A percentile compares a stretch with the other conserved stretches of the same genome.
These are phyloP conservation scores for Chlorella sp. DNA, from an alignment of 139 green algal species.

Conservation along the genomic window DNA sequence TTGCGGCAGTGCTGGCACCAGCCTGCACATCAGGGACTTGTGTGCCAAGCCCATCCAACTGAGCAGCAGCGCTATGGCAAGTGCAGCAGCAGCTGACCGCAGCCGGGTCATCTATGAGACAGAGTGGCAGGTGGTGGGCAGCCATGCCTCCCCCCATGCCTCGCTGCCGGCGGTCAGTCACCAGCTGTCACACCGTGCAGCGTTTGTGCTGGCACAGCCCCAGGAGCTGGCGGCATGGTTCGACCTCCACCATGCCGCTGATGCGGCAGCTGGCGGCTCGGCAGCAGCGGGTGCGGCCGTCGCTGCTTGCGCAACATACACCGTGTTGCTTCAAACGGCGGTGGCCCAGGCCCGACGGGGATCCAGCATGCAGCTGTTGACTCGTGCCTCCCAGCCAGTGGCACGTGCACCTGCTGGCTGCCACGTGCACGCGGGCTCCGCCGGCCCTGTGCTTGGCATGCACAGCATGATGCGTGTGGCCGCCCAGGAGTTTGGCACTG, in stretches of 20 bases:
- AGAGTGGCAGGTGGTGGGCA: constrained; percentile 29
- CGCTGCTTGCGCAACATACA: neutral
- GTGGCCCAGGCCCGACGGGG: neutral
- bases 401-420: neutral
- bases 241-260: neutral
- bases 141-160: neutral
- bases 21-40: neutral
- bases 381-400: neutral
- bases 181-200: neutral
- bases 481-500: constrained; percentile 21
- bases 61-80: too few relatives aligned
- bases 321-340: neutral
- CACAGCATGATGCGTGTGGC: constrained; percentile 39
- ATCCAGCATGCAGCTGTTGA: neutral
- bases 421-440: too few relatives aligned
- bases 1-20: neutral
- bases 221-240: neutral
- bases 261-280: neutral
- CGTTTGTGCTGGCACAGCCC: neutral
- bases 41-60: constrained; percentile 23
- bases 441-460: neutral
- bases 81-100: neutral
- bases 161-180: too few relatives aligned
- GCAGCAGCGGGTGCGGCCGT: too few relatives aligned
- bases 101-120: constrained; percentile 26